Base-by-base conservation (phyloP, 108 stramenopile species). In the Cyclostephanos tholiformis region DNA sequence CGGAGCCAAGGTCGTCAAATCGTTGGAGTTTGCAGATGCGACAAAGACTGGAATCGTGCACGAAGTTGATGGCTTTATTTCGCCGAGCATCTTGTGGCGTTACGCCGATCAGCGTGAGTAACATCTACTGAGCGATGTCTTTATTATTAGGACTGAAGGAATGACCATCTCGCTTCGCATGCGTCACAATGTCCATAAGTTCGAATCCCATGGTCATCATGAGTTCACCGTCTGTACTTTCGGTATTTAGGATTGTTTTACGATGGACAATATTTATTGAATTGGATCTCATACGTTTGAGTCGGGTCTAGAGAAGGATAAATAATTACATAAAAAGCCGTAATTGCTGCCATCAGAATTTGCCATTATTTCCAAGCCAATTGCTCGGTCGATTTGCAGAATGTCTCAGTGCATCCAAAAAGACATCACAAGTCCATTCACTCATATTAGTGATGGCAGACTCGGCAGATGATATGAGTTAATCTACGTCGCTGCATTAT, bases 51-150 rank as follows among this genome's bases (percentile, higher is more conserved):
- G 86, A 23, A 79, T 92, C 43, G 73, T 94, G 11, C 91, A 92
- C 67, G 91, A 92, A 79, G 69, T 89, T 50, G 85, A 87, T 79
- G 87, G 48, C 30, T 68, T 94, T n/a, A 64, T 90, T 38, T 88
- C 88, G 2, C 93, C 93, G 6, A 68, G 70, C 13, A 75, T 89
- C 17, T 67, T 94, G 41, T 91, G 89, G 89, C 65, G 93, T 22
- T 94, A 90, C 71, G 73, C 75, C 13, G 93, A 94, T 83, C 91
- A 91, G 59, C 76, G 59, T 60, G 36, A 60, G 59, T 60, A n/a
- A n/a, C n/a, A n/a, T 25, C 3, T 29, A 52, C 22, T 8, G 16
- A 58, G 26, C 25, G 25, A 57, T 25, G 13, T 58, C 19, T 20
- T 1, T 30, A 29, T 58, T 12, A 5, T 41, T 41, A 1, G 12